These are phyloP conservation scores for Calonectria crousiana DNA, from an alignment of 2,329 filamentous ascomycete genomes.

Conservation along the genomic window DNA sequence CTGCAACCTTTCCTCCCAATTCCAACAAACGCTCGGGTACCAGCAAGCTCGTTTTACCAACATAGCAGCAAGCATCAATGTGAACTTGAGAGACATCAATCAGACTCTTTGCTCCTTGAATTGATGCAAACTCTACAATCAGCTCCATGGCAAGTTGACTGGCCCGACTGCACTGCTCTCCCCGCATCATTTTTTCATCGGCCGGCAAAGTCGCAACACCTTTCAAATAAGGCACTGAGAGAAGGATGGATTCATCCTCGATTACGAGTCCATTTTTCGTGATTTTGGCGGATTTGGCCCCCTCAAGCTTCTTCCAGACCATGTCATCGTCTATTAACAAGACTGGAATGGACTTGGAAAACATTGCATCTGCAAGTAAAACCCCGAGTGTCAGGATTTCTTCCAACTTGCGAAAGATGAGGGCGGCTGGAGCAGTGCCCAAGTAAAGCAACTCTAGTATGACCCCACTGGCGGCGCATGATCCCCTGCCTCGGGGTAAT, in stretches of 20 bases:
- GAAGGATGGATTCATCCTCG: neutral
- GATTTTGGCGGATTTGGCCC: neutral
- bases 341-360: neutral
- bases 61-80: neutral
- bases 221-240: neutral
- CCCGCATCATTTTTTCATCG: neutral
- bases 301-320: neutral
- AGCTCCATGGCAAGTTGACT: neutral
- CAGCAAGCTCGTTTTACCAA: neutral
- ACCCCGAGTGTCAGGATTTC: neutral
- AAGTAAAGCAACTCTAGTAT: neutral
- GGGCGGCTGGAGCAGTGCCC: neutral
- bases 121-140: neutral
- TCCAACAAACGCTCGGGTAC: neutral
- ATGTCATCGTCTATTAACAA: neutral
- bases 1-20: neutral
- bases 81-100: slow-evolving; percentile 1
- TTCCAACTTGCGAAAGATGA: neutral
- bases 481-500: neutral
- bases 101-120: neutral
- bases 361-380: neutral
- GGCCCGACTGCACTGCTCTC: neutral
- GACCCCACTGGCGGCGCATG: neutral
- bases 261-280: neutral
- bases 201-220: neutral